These are phyloP conservation scores for Fonsecaea pedrosoi DNA, from an alignment of 2,329 filamentous ascomycete genomes.

Conservation along the genomic window DNA sequence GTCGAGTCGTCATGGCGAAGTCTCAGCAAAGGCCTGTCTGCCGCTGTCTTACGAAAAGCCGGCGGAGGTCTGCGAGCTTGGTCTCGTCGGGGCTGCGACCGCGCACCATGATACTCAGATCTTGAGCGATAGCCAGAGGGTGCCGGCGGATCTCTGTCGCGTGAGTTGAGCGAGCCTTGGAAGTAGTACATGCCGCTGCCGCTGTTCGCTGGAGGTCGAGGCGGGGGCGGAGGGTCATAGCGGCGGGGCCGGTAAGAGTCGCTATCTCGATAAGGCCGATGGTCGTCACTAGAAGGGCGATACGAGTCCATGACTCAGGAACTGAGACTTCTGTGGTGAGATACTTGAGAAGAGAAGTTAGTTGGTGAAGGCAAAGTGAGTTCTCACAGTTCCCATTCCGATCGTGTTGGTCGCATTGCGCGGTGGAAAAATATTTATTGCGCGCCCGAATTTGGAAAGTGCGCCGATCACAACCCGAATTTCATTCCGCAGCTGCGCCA, in stretches of 20 bases:
- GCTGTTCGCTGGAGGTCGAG: slow-evolving; percentile 7
- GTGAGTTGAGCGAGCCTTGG: slow-evolving; percentile 29
- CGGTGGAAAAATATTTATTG: slow-evolving; percentile 4
- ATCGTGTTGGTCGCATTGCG: not conserved
- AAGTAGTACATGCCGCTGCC: slow-evolving; percentile 32
- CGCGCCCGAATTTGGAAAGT: not conserved
- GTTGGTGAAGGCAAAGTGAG: slow-evolving; percentile 8
- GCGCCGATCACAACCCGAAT: not conserved
- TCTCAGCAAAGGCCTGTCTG: slow-evolving; percentile 32
- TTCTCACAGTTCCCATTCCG: not conserved
- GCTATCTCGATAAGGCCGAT: slow-evolving; percentile 10
- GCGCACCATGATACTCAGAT: slow-evolving; percentile 7
- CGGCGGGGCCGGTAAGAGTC: slow-evolving; percentile 27
- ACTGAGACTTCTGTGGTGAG: not conserved
- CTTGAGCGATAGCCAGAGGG: slow-evolving; percentile 13
- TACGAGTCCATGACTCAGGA: slow-evolving; percentile 16
- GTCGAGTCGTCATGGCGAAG: slow-evolving; percentile 26
- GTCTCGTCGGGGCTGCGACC: slow-evolving; percentile 20
- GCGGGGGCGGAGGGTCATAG: slow-evolving; percentile 16
- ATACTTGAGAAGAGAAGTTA: not conserved
- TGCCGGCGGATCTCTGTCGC: slow-evolving; percentile 14
- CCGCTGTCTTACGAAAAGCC: slow-evolving; percentile 15
- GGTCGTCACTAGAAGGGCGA: slow-evolving; percentile 12
- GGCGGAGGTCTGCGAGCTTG: slow-evolving; percentile 13
- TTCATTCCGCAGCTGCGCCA: not conserved